Evolutionary conservation across 2,329 filamentous ascomycete species (phyloP), one percentile per base, ranked within the genome.

Genomic region (Trichoderma sp.): DNA sequence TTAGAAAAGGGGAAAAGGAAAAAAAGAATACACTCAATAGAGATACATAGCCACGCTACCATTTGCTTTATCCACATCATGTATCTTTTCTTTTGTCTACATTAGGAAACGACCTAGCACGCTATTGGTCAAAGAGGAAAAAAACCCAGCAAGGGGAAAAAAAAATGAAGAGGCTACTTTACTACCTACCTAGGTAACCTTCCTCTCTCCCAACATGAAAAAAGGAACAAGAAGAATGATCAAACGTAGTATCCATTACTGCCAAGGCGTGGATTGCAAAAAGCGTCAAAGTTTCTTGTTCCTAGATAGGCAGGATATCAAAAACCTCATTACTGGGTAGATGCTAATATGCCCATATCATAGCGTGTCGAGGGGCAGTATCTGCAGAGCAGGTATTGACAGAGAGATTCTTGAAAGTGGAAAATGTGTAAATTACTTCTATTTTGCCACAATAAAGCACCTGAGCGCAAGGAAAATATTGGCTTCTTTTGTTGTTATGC

Each of bases 31-130:
- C 19, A 21, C 11, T 19, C 19, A 21, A 11, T 19, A 4, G 7
- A 21, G 43, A 47, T 21, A 21, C 43, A 21, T 11, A 21, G 19
- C 43, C 19, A 47, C n/a, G 43, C 43, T n/a, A 35, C 33, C 33
- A 47, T 21, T 47, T 11, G 43, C 11, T 47, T 47, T 21, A 40
- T 47, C 43, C 43, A 47, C 43, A 10, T 10, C 7, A 19, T 35
- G 33, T 47, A 47, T 53, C 11, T 16, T 37, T 4, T 40, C 16
- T 21, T 55, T 43, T 65, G 35, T 13, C 62, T 65, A 14, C 13
- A 65, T 65, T 57, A 5, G 62, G 62, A 57, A 57, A 47, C 11
- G 3, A 7, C 7, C 62, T 65, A 21, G n/a, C 35, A 57, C 52
- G 6, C 62, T 47, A 65, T 65, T 65, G 62, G 62, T 57, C 52